These are phyloP conservation scores for Periglandula ipomoeae DNA, from an alignment of 2,329 filamentous ascomycete genomes.

Conservation along the genomic window DNA sequence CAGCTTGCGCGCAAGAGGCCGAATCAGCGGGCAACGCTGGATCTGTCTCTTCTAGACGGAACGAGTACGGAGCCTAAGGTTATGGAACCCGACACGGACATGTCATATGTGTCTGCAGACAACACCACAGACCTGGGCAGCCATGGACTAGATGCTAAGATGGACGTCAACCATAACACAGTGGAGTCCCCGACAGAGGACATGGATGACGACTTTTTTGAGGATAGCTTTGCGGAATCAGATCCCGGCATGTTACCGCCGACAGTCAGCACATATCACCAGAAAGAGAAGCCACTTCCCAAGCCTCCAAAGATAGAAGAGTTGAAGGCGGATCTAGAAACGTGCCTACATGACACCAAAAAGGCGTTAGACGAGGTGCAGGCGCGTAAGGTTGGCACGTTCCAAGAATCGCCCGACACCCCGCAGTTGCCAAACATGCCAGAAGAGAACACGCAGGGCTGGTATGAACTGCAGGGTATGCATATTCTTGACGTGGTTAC, in stretches of 20 bases:
- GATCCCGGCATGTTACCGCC: slow-evolving; percentile 85
- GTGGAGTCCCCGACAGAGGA: slow-evolving; percentile 40
- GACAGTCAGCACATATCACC: slow-evolving; percentile 91
- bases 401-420: slow-evolving; percentile 18
- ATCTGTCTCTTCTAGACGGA: slow-evolving; percentile 43
- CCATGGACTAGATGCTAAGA: slow-evolving; percentile 26
- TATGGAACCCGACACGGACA: slow-evolving; percentile 42
- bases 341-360: slow-evolving; percentile 59
- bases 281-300: slow-evolving; percentile 70
- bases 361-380: slow-evolving; percentile 56
- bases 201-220: slow-evolving; percentile 37
- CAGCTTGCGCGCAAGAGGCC: slow-evolving; percentile 69
- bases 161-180: slow-evolving; percentile 15
- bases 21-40: slow-evolving; percentile 47
- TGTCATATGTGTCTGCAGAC: slow-evolving; percentile 50
- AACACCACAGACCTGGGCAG: slow-evolving; percentile 47
- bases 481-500: slow-evolving; percentile 89
- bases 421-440: slow-evolving; percentile 29
- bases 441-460: slow-evolving; percentile 50
- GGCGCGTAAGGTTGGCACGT: slow-evolving; percentile 24
- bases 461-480: slow-evolving; percentile 83
- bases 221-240: slow-evolving; percentile 50
- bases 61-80: slow-evolving; percentile 25
- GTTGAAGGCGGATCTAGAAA: slow-evolving; percentile 58
- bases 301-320: slow-evolving; percentile 77